These are phyloP conservation scores for Rhizopogon parksii DNA, from an alignment of 1,284 basidiomycete genomes.

Conservation along the genomic window DNA sequence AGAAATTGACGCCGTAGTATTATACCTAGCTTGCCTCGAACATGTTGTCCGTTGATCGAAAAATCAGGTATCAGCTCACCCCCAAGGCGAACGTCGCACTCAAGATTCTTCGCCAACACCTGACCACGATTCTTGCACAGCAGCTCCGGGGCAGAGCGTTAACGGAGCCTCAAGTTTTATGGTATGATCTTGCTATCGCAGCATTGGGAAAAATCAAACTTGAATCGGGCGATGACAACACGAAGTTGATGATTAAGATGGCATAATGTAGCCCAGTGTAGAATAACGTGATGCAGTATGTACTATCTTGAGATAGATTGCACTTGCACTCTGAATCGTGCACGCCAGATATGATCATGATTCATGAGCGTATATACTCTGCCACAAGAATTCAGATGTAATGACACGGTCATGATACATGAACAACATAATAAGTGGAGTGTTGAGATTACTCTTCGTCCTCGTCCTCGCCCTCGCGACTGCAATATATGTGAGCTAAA, in stretches of 20 bases:
- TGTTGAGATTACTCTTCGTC: constrained; percentile 39
- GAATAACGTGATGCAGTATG: neutral
- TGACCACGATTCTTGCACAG: constrained; percentile 57
- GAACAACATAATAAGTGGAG: neutral
- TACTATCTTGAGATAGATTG: neutral
- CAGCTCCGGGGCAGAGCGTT: constrained; percentile 61
- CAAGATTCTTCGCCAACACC: constrained; percentile 69
- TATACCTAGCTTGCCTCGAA: constrained; percentile 59
- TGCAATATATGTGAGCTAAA: constrained; percentile 11
- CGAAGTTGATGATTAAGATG: constrained; percentile 8
- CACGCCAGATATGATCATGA: neutral
- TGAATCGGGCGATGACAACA: constrained; percentile 18
- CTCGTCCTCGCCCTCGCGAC: constrained; percentile 43
- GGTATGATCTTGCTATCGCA: constrained; percentile 67
- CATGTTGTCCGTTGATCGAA: constrained; percentile 77
- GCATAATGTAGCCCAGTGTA: constrained; percentile 4
- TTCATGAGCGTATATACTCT: no score
- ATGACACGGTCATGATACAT: constrained; percentile 1
- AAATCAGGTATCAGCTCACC: constrained; percentile 67
- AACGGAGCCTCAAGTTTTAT: constrained; percentile 51
- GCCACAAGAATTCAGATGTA: neutral
- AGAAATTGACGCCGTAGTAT: constrained; percentile 1
- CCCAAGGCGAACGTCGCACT: constrained; percentile 77
- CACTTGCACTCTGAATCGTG: neutral
- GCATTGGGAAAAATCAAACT: constrained; percentile 47